Base-by-base conservation (phyloP, 306 rosid species). In the Luffa aegyptiaca region DNA sequence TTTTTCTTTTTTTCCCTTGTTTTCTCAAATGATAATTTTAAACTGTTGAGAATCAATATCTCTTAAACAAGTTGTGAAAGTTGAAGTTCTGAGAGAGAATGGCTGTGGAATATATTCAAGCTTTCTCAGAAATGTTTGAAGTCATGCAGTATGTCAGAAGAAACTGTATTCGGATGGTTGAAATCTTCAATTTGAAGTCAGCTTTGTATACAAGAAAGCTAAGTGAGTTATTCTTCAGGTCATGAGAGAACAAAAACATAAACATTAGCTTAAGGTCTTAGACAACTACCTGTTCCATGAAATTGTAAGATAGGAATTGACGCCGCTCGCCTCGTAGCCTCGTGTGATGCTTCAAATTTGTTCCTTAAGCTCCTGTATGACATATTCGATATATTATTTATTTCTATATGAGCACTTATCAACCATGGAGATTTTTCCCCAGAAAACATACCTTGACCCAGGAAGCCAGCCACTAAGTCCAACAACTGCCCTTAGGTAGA, bases 401-500 rank as follows among this genome's bases (percentile, higher is more conserved):
- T 3, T 37, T 31, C 80, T 39, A 76, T 57, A 18, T 57, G 52
- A 41, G 8, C n/a, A 45, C 11, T 31, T 79, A 12, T 56, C 12
- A 61, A 10, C 48, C 73, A 69, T 36, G 16, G 26, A 55, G 49
- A 16, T 21, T 45, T 59, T 49, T 51, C 8, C 59, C 45, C 14
- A 8, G 6, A 31, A 42, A 2, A 37, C 77, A n/a, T 85, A 95
- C 99, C 98, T 92, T 85, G 97, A 91, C 84, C 97, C 99, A 8
- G 98, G 98, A 87, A 96, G 98, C 98, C 98, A 96, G 73, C 99
- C 98, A 84, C 99, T 96, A 35, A 96, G 93, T 86, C 97, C 99
- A 85, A 93, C 84, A 55, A 96, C 84, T 78, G 97, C 93, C 87
- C 89, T 89, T 84, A 96, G 83, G 86, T 89, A 85, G 84, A 93